These are phyloP conservation scores for Clonostachys sp. DNA, from an alignment of 2,329 filamentous ascomycete species.

Conservation along the genomic window DNA sequence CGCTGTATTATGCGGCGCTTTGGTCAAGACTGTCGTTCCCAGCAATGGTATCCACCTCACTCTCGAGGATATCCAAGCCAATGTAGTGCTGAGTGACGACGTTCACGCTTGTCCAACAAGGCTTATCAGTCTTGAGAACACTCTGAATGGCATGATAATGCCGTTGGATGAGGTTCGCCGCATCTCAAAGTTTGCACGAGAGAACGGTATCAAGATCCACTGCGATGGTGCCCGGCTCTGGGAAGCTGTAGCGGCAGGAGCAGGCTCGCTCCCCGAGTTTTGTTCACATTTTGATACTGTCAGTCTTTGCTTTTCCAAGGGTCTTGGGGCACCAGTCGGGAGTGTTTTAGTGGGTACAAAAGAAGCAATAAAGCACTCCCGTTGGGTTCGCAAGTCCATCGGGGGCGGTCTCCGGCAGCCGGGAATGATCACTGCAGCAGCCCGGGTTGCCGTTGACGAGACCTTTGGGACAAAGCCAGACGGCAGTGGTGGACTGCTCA, in stretches of 20 bases:
- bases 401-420: conserved; percentile 72
- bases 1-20: conserved; percentile 66
- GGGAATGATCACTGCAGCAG: conserved; percentile 68
- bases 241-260: conserved; percentile 72
- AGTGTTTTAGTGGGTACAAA: conserved; percentile 61
- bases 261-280: conserved; percentile 63
- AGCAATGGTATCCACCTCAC: conserved; percentile 70
- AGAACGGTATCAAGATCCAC: conserved; percentile 64
- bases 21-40: conserved; percentile 62
- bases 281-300: conserved; percentile 68
- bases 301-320: conserved; percentile 77
- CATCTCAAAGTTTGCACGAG: conserved; percentile 66
- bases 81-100: conserved; percentile 62
- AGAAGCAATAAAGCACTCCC: conserved; percentile 27
- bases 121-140: conserved; percentile 83
- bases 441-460: conserved; percentile 59
- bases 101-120: conserved; percentile 76
- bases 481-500: conserved; percentile 51
- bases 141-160: conserved; percentile 73
- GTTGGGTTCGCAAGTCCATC: conserved; percentile 60
- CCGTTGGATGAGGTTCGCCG: conserved; percentile 66
- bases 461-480: conserved; percentile 31
- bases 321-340: conserved; percentile 75
- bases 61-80: conserved; percentile 67
- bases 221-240: conserved; percentile 77